These are phyloP conservation scores for Annulohypoxylon stygium DNA, from an alignment of 495 filamentous ascomycete genomes.

Conservation along the genomic window DNA sequence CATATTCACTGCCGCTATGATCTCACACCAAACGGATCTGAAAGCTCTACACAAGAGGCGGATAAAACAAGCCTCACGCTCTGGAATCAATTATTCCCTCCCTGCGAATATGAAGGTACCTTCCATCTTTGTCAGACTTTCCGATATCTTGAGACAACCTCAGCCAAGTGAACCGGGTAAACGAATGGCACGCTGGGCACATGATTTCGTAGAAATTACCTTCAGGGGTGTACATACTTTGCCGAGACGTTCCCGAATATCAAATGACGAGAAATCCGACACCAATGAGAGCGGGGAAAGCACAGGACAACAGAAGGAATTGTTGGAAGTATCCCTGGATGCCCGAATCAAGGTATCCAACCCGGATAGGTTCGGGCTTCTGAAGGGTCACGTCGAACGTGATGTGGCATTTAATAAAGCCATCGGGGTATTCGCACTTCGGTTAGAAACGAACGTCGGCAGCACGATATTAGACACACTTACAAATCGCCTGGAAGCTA, in stretches of 20 bases:
- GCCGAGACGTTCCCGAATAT: slow-evolving; percentile 20
- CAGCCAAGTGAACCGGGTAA: slow-evolving; percentile 36
- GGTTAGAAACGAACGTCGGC: slow-evolving; percentile 69
- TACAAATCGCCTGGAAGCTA: slow-evolving; percentile 66
- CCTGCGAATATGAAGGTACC: slow-evolving; percentile 58
- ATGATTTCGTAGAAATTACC: slow-evolving; percentile 65
- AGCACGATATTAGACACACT: slow-evolving; percentile 67
- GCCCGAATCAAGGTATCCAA: slow-evolving; percentile 56
- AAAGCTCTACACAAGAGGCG: slow-evolving; percentile 57
- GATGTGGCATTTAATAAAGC: slow-evolving; percentile 70
- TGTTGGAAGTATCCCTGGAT: slow-evolving; percentile 53
- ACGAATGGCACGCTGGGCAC: slow-evolving; percentile 60
- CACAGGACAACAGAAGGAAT: slow-evolving; percentile 43
- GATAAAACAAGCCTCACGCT: slow-evolving; percentile 47
- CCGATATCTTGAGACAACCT: slow-evolving; percentile 55
- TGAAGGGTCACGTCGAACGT: slow-evolving; percentile 66
- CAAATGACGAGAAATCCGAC: slow-evolving; percentile 17
- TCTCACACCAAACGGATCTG: slow-evolving; percentile 61
- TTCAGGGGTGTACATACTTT: slow-evolving; percentile 61
- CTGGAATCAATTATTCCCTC: slow-evolving; percentile 44
- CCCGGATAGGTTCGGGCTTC: slow-evolving; percentile 58
- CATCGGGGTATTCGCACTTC: slow-evolving; percentile 70
- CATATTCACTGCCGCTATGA: slow-evolving; percentile 55
- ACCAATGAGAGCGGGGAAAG: slow-evolving; percentile 37
- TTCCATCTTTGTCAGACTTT: slow-evolving; percentile 58